These are phyloP conservation scores for Thozetella sp. DNA, from an alignment of 495 filamentous ascomycete species.

Conservation along the genomic window DNA sequence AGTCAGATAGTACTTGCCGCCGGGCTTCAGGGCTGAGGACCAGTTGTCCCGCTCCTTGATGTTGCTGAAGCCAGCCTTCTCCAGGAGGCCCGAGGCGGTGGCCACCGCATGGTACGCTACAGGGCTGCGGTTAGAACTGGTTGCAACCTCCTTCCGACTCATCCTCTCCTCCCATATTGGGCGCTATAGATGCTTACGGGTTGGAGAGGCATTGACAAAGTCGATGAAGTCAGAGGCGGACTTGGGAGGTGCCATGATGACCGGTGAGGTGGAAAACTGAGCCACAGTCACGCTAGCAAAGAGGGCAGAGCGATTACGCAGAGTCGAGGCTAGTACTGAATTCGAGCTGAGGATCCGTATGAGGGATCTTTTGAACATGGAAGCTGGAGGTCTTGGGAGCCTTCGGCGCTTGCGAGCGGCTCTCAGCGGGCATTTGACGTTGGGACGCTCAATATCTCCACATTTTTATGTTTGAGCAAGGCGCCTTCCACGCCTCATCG, in stretches of 20 bases:
- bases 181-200: slow-evolving; percentile 61
- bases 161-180: not conserved
- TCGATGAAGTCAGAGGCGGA: slow-evolving; percentile 83
- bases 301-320: not conserved
- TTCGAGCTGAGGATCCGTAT: not conserved
- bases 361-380: too few species aligned
- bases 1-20: slow-evolving; percentile 95
- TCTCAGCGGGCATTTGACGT: too few species aligned
- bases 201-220: slow-evolving; percentile 94
- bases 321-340: not conserved
- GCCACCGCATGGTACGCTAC: slow-evolving; percentile 93
- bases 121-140: not conserved
- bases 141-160: not conserved
- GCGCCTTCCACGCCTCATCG: too few species aligned
- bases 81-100: slow-evolving; percentile 71
- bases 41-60: slow-evolving; percentile 93
- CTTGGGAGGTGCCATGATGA: slow-evolving; percentile 59
- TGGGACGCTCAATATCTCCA: too few species aligned
- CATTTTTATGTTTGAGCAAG: too few species aligned
- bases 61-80: slow-evolving; percentile 79
- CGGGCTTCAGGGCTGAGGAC: slow-evolving; percentile 76
- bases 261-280: slow-evolving; percentile 19
- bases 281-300: not conserved
- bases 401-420: too few species aligned
- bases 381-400: too few species aligned